Base-by-base conservation (phyloP, 106 monocot species). In the Dendrobium officinale region DNA sequence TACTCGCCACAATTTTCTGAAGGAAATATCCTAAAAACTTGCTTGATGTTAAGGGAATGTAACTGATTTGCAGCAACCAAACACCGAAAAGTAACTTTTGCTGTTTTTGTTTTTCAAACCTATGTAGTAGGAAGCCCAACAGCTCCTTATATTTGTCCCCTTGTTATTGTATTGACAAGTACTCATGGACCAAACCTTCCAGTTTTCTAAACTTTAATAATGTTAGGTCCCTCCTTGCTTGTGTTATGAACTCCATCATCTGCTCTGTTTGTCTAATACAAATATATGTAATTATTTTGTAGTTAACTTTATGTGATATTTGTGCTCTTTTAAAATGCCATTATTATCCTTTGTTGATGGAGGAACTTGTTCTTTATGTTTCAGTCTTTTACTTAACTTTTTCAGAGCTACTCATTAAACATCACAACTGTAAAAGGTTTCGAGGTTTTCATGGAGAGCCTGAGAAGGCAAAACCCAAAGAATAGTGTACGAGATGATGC, bases 381-480 rank as follows among this genome's bases (percentile, higher is more conserved):
- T 66, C 5, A 82, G 67, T 79, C 70, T 81, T 74, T 76, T 3
- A 20, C 45, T 10, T 42, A 74, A 41, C 74, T 74, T 74, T 74
- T 41, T 29, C 76, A 97, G 97, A 97, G 97, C 80, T 97, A 97
- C 84, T 97, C 97, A 55, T 87, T 94, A 68, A 97, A 97, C 79
- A 97, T 97, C 72, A 94, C 97, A 33, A 97, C 97, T 75, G 87
- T 97, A 73, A 90, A 90, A 75, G 97, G 97, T 51, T 97, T 94
- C 88, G 94, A 94, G n/a, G 77, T 86, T 58, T 97, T 97, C 79
- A 78, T 83, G 83, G 87, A 89, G 72, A 94, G 94, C 77, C 85
- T 97, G 6, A 97, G 85, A 87, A 80, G 85, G n/a, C 55, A 77
- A 82, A 84, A 77, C 64, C 43, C 76, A 55, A 59, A 67, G 70